These are phyloP conservation scores for Cladosporium sp. DNA, from an alignment of 2,329 filamentous ascomycete genomes.

Conservation along the genomic window DNA sequence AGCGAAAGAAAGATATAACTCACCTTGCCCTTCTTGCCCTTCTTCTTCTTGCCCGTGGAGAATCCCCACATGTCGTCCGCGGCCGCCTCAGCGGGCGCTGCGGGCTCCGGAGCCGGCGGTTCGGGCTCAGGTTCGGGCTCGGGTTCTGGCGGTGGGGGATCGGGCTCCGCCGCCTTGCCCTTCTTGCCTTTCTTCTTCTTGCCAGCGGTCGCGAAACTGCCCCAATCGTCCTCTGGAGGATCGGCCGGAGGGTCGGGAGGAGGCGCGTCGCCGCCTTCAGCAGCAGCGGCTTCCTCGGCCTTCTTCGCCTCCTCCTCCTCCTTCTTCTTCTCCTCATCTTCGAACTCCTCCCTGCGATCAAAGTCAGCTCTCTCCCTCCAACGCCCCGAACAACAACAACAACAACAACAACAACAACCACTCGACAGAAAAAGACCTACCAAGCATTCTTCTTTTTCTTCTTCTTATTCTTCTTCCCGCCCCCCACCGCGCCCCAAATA, in stretches of 20 bases:
- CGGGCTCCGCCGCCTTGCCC: slow-evolving; percentile 16
- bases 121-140: slow-evolving; percentile 16
- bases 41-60: slow-evolving; percentile 24
- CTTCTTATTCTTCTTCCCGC: slow-evolving; percentile 34
- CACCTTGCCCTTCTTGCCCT: slow-evolving; percentile 32
- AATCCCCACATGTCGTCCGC: slow-evolving; percentile 22
- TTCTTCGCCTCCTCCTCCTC: slow-evolving; percentile 34
- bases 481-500: slow-evolving; percentile 24
- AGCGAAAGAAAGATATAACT: slow-evolving; percentile 12
- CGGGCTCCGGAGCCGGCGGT: slow-evolving; percentile 11
- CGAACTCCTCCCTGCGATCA: slow-evolving; percentile 7
- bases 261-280: slow-evolving; percentile 17
- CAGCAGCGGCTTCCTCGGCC: slow-evolving; percentile 27
- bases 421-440: slow-evolving; percentile 14
- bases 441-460: slow-evolving; percentile 35
- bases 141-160: slow-evolving; percentile 14
- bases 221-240: slow-evolving; percentile 34
- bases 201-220: slow-evolving; percentile 27
- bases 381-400: not conserved
- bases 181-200: slow-evolving; percentile 30
- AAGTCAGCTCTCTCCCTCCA: not conserved
- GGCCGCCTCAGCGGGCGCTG: slow-evolving; percentile 13
- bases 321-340: slow-evolving; percentile 32
- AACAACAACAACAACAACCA: not conserved
- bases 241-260: slow-evolving; percentile 20